Base-by-base conservation (phyloP, 352 stramenopile species). In the Phytophthora fragariaefolia region DNA sequence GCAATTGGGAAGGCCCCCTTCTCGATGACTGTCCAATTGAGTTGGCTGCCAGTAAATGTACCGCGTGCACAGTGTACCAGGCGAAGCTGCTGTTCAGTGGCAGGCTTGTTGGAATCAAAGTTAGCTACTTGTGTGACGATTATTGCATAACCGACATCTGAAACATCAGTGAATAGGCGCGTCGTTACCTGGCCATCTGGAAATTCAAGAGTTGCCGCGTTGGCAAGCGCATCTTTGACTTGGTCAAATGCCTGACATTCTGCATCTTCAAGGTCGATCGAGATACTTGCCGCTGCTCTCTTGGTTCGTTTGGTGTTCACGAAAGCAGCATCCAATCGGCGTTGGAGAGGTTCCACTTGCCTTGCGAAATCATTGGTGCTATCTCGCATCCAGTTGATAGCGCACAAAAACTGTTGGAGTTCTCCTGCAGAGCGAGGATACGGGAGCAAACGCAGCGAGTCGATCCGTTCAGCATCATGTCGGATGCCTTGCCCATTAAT, bases 1-100 rank as follows among this genome's bases (percentile, higher is more conserved):
- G 54, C 43, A 8, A 62, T 62, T 1, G 54, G 43, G n/a, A n/a
- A 18, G 2, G 54, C 51, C 10, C 48, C 51, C 15, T 48, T 58
- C n/a, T 47, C 22, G 27, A 48, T 36, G 6, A 36, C 30, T 36
- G 30, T 36, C 30, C 30, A 36, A 12, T 36, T 36, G 30, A 36
- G 30, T 50, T 50, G 43, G 13, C 20, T 27, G 6, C 43, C 43
- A 28, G 13, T 50, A 22, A 50, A 50, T 28, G n/a, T 22, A 4
- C 46, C 46, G 22, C 46, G 34, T 24, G 38, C 4, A 23, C 46
- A 53, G 4, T 53, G 4, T 4, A 53, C 4, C 2, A 53, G 46
- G 4, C n/a, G 46, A 20, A 38, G 46, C 22, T 53, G 46, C 22
- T 53, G 46, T 1, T 23, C 20, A 0, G 3, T 18, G 20, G 48